A percentile compares a stretch with the other conserved stretches of the same genome.
phyloP scores from a whole-genome alignment of 495 filamentous ascomycete genomes.

The Trichocladium uniseriatum region DNA sequence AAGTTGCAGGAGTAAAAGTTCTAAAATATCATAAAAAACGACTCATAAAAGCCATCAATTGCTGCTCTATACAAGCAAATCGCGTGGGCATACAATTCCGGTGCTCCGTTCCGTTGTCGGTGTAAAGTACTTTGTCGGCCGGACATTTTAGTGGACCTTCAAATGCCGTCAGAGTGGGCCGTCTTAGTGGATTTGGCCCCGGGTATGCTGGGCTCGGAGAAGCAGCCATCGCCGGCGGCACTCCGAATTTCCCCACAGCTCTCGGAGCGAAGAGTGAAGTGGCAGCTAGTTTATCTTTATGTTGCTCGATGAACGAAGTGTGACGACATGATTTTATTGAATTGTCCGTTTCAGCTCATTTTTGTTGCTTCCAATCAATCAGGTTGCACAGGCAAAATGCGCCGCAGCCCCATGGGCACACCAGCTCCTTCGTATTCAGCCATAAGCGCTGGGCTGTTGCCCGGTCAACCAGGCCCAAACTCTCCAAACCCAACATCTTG shows the following conservation, averaged over 20 bases:
- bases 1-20: no score
- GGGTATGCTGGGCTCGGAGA: background rate
- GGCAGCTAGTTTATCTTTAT: no score
- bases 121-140: background rate
- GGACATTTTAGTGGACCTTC: conserved; percentile 2
- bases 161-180: background rate
- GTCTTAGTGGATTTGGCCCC: background rate
- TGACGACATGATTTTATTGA: no score
- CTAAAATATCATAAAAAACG: no score
- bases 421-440: no score
- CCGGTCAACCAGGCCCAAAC: conserved; percentile 4
- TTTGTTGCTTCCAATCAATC: background rate
- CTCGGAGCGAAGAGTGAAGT: background rate
- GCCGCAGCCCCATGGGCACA: no score
- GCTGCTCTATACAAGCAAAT: no score
- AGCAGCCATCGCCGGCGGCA: conserved; percentile 4
- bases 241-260: conserved; percentile 3
- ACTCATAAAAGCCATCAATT: no score
- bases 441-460: conserved; percentile 13
- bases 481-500: background rate
- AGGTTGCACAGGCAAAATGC: background rate
- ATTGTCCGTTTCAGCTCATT: background rate
- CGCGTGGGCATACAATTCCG: no score
- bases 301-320: no score
- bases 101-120: no score